Percentiles rank a stretch among this genome's conserved stretches.
phyloP scores from a whole-genome alignment of 352 stramenopile species.

The Phytophthora melonis region DNA sequence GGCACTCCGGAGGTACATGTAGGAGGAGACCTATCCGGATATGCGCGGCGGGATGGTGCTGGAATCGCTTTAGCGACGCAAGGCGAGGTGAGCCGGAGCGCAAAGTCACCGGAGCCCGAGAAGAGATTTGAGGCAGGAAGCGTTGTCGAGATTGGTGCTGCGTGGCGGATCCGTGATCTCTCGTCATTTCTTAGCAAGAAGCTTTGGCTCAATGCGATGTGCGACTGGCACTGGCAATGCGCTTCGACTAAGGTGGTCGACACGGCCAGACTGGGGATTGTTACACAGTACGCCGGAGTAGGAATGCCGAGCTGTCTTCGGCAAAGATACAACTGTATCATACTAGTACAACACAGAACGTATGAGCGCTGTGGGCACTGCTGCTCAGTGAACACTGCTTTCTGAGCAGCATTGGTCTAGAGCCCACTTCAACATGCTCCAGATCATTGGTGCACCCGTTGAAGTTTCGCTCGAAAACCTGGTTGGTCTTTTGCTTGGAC shows the following conservation, averaged over 20 bases:
- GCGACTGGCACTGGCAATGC: conserved; percentile 15
- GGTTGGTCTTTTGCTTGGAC: too few species aligned
- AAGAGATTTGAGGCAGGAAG: conserved; percentile 19
- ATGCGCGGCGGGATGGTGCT: conserved; percentile 15
- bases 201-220: not conserved
- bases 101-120: conserved; percentile 2
- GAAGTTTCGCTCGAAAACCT: too few species aligned
- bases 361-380: too few species aligned
- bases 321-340: not conserved
- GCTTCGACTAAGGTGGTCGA: conserved; percentile 23
- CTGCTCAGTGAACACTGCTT: too few species aligned
- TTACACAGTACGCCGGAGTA: not conserved
- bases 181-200: not conserved
- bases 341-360: too few species aligned
- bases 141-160: conserved; percentile 1
- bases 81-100: conserved; percentile 21
- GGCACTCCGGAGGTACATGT: not conserved
- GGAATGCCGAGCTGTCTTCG: not conserved
- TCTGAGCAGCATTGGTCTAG: not conserved
- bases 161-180: conserved; percentile 3
- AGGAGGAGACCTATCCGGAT: not conserved
- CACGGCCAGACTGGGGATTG: not conserved
- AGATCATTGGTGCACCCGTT: too few species aligned
- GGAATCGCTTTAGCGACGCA: conserved; percentile 2
- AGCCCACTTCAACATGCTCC: not conserved